Evolutionary conservation across 2,329 filamentous ascomycete species (phyloP), one percentile per base, ranked within the genome.

Genomic region (Colletotrichum sp.): DNA sequence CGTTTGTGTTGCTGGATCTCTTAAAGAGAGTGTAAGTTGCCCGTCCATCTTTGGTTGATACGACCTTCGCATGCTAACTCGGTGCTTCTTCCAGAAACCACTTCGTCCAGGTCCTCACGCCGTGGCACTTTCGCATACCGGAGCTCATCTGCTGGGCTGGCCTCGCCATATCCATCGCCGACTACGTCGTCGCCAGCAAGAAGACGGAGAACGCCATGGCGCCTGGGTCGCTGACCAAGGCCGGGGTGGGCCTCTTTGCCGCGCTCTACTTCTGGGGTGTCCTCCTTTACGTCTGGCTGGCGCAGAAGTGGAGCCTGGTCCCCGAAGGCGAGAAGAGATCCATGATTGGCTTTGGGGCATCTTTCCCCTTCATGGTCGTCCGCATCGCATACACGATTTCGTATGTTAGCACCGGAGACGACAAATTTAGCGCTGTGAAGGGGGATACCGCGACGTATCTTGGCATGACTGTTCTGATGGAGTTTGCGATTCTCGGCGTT

Each of bases 71-170:
- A 36, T 36, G 34, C 34, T 36, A 4, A 36, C 7, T 36, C 1
- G 49, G 16, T 59, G 6, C 67, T n/a, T 16, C 8, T 9, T 2
- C 8, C 26, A 79, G 70, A 26, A 79, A 78, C 49, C 32, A 59
- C 1, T 71, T 75, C 26, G 55, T 77, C 0, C 39, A 39, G 5
- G 66, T 76, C 13, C 60, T 78, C 6, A 77, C 76, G 6, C 28
- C 36, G 4, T 75, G 78, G 64, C 71, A 75, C 57, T 79, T 79
- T 6, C 75, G 60, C 18, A 62, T 78, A 6, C 78, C 78, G 1
- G 77, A 79, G 52, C 63, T 79, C 65, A 76, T 79, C n/a, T 79
- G 78, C 63, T 78, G 75, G 75, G 74, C 77, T 3, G 78, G 79
- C 30, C 78, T 79, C 24, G 78, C 63, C 6, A 76, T 79, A 13